Conservation (phyloP, 306 rosid species). For the Pterocarpus macrocarpus region DNA sequence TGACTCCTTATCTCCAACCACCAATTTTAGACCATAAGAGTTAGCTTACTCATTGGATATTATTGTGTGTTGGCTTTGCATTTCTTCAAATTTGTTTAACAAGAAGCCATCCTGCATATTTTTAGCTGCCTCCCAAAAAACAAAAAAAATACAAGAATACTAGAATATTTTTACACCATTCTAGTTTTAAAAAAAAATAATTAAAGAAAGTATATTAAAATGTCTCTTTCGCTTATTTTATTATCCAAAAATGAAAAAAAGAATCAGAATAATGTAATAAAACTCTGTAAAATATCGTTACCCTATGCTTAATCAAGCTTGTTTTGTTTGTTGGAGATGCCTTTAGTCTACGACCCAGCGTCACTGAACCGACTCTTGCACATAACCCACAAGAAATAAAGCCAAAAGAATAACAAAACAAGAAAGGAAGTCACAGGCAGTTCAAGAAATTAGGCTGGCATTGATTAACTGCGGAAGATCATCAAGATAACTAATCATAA, state of each 20-base stretch:
- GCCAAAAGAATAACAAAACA: background rate
- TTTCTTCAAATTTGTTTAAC: background rate
- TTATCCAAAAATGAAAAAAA: no score
- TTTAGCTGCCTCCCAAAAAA: background rate
- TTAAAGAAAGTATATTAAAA: no score
- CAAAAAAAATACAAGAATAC: background rate
- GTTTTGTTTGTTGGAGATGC: no score
- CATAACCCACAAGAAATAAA: background rate
- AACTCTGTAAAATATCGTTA: no score
- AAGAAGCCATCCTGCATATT: background rate
- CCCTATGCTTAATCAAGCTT: no score
- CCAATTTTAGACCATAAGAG: background rate
- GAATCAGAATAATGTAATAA: no score
- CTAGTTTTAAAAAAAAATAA: no score
- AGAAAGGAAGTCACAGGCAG: slow-evolving; percentile 4
- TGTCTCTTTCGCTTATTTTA: no score
- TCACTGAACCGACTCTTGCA: background rate
- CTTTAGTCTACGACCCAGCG: no score
- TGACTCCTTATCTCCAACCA: background rate
- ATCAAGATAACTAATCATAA: background rate
- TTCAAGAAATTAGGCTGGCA: slow-evolving; percentile 17
- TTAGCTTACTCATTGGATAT: background rate
- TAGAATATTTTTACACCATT: no score
- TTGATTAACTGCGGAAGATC: slow-evolving; percentile 16
- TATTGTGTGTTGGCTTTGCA: background rate